Evolutionary conservation across 768 basidiomycete species (phyloP).

Genomic region (Suillus spraguei): DNA sequence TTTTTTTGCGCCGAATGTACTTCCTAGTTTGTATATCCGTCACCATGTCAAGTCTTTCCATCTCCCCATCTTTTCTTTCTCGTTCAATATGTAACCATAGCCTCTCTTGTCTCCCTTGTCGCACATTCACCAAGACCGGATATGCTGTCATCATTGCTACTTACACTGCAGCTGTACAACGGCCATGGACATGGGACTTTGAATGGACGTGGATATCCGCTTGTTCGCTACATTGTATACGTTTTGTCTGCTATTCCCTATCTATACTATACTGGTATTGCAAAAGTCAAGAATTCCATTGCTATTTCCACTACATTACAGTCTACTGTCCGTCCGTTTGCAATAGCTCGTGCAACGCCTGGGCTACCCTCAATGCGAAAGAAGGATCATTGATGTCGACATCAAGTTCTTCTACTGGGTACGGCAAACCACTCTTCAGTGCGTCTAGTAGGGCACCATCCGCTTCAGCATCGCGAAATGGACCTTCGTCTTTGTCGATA

Average conservation of each 20-base stretch:
- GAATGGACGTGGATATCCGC: conserved; percentile 58
- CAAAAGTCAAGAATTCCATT: conserved; percentile 15
- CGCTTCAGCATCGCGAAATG: conserved; percentile 29
- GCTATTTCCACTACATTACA: conserved; percentile 3
- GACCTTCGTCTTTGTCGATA: conserved; percentile 24
- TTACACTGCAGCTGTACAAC: conserved; percentile 32
- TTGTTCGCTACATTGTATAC: conserved; percentile 55
- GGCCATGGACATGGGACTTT: conserved; percentile 47
- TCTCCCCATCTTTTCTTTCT: conserved; percentile 23
- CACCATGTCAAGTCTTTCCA: conserved; percentile 8
- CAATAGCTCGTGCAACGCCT: conserved; percentile 23
- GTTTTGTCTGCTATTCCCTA: conserved; percentile 26
- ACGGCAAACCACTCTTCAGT: conserved; percentile 21
- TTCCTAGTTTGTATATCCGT: conserved; percentile 9
- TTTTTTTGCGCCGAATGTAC: conserved; percentile 18
- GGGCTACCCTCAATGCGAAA: conserved; percentile 21
- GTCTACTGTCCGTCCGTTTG: conserved; percentile 6
- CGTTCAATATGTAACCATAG: conserved; percentile 14
- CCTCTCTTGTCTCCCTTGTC: conserved; percentile 17
- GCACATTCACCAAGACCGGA: conserved; percentile 14
- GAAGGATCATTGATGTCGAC: conserved; percentile 29
- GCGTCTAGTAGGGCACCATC: conserved; percentile 23
- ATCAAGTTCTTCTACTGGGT: conserved; percentile 25
- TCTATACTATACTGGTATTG: conserved; percentile 16
- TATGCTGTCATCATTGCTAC: conserved; percentile 24